Evolutionary conservation across 345 rosid genomes (phyloP), one percentile per base, ranked within the genome.

Genomic region (Melaleuca quinquenervia): DNA sequence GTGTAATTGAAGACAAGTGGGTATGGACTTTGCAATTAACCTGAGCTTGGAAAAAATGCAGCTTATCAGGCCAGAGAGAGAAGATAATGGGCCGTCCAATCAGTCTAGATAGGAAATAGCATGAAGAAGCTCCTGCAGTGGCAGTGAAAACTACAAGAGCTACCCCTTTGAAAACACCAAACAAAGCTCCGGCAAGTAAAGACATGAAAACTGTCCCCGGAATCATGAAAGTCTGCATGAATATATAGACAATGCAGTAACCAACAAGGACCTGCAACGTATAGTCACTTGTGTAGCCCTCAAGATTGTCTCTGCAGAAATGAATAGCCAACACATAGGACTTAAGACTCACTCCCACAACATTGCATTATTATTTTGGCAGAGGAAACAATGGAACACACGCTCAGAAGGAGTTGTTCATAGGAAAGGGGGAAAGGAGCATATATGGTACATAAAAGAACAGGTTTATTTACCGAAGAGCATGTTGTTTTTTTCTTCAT

Each of bases 151-250:
- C 97, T 74, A 97, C 97, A 84, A 96, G 91, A 78, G 94, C 96
- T 88, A 97, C 94, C n/a, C 98, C 98, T 92, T 92, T 94, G 83
- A 91, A 86, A 50, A 93, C 96, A 50, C 98, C 99, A 87, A 97
- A 97, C 80, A 97, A 94, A 52, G 98, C 92, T 87, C 98, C 99
- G 78, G 99, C 99, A 88, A 97, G 98, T 88, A 97, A 90, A 16
- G 98, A 93, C 98, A 97, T 96, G 87, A 97, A 97, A 87, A 96
- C 94, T 26, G 97, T 96, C 88, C 98, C 97, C 0, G 97, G 99
- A 82, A 97, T 95, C 98, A 97, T 95, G 88, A 96, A 97, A 36
- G 99, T 97, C 87, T 97, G 98, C 98, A 97, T 96, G 90, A 93
- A 96, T 41, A 97, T 93, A 83, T 95, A 96, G 51, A 97, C 95